Base-by-base conservation (phyloP, 192 early-diverging fungal genomes). In the Coemansia sp. region DNA sequence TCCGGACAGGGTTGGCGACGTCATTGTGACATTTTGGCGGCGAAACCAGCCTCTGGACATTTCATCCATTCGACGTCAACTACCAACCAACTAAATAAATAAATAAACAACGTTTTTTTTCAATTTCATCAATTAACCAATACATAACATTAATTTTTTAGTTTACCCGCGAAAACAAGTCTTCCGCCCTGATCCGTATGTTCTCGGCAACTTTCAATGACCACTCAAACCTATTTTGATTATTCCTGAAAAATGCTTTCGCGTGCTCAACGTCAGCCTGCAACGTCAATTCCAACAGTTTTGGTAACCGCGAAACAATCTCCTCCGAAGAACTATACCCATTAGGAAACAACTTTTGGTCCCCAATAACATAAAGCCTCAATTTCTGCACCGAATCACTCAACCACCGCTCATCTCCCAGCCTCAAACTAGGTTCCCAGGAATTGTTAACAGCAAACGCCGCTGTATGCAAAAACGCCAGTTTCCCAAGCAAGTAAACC, bases 1-100 rank as follows among this genome's bases (percentile, higher is more conserved):
- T 6, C 91, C 91, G 0, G 75, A 82, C 2, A 81, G 76, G 28
- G 84, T 87, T 36, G 90, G 85, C 4, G 58, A 68, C 7, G 64
- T 76, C 5, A 61, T 92, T n/a, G 56, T 87, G 49, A 80, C 85
- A 7, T 92, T 92, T 61, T 90, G 86, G 87, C 82, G 80, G 64
- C 77, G 91, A 56, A 89, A 90, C 67, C 83, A 86, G 67, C 81
- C 77, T 29, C 74, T 89, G 1, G 66, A 82, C 57, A 77, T 82
- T 33, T 56, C 80, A 17, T 63, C 52, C 10, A 31, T 61, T 12
- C 62, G 64, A 18, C 68, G 61, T n/a, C 38, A 28, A 31, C 61
- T 10, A 6, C 31, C 3, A 8, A 55, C n/a, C n/a, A n/a, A n/a
- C n/a, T n/a, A n/a, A n/a, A n/a, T n/a, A n/a, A n/a, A n/a, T n/a